Evolutionary conservation across 495 filamentous ascomycete genomes (phyloP), one percentile per base, ranked within the genome.

Genomic region (Lophium mytilinum): DNA sequence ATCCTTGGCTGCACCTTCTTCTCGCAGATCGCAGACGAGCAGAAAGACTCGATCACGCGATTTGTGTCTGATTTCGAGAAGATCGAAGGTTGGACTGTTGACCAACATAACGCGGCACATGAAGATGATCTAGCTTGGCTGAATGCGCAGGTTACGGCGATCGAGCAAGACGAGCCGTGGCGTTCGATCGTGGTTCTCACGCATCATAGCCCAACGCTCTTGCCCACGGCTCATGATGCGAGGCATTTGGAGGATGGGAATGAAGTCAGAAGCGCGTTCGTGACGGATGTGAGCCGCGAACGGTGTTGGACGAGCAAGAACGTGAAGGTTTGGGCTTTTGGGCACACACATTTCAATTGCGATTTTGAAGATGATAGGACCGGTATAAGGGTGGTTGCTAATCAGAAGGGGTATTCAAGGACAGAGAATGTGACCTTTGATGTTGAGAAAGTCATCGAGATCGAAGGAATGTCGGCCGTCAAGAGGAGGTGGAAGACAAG

Each of bases 1-100:
- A 66, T 82, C 8, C 65, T 81, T 3, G 78, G 78, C 17, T 80
- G 76, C 53, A 80, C 72, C 1, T 64, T 80, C 4, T 79, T 77
- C 62, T 76, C 72, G 2, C 49, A 51, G 9, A 61, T 79, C 37
- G 54, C 65, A 4, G 18, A 43, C 1, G 68, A 71, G 35, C 60
- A 69, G 15, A 46, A 45, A 9, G 59, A 64, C 9, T 56, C 10
- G 9, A 69, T 76, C 12, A 65, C 57, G 15, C 52, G 66, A 21
- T 58, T 73, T 1, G 50, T 80, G 8, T 76, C 76, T 35, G 78
- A 82, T 61, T 81, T 81, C 57, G 72, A 73, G 53, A 46, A 52
- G 14, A 80, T 76, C 41, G 11, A 60, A 1, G 64, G 74, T 46
- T 81, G 79, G 79, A 68, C 60, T 1, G 69, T 80, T 9, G 71